Conservation (phyloP, 139 green algal species). For the Spirogloea muscicola region DNA sequence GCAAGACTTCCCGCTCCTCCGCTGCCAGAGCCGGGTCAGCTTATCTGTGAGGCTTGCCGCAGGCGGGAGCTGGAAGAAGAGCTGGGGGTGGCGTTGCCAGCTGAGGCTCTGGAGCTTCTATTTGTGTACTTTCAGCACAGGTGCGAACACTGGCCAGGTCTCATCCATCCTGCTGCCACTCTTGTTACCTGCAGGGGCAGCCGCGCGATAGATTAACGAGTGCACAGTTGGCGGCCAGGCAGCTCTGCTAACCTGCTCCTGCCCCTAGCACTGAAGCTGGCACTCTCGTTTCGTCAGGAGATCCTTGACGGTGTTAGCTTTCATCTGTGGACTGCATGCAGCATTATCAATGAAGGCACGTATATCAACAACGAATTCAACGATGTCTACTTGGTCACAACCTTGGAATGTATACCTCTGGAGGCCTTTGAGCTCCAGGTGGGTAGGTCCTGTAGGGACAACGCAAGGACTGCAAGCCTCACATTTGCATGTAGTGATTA, state of each 20-base stretch:
- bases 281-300: too few species aligned
- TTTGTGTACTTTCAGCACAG: slow-evolving; percentile 30
- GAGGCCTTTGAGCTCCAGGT: slow-evolving; percentile 45
- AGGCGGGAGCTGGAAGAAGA: slow-evolving; percentile 44
- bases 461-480: too few species aligned
- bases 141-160: background rate
- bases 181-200: too few species aligned
- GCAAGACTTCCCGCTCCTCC: too few species aligned
- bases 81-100: slow-evolving; percentile 33
- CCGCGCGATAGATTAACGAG: too few species aligned
- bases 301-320: slow-evolving; percentile 15
- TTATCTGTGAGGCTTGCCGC: too few species aligned
- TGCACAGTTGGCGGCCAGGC: too few species aligned
- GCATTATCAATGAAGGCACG: slow-evolving; percentile 11
- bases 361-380: slow-evolving; percentile 52
- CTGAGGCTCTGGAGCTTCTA: slow-evolving; percentile 18
- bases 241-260: too few species aligned
- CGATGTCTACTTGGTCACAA: slow-evolving; percentile 47
- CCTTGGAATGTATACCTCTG: slow-evolving; percentile 23
- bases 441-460: background rate
- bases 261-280: too few species aligned
- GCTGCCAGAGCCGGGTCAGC: too few species aligned
- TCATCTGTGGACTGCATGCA: background rate
- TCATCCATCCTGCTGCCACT: too few species aligned
- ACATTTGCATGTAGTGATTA: too few species aligned